These are phyloP conservation scores for Boletus patriciae DNA, from an alignment of 768 basidiomycete genomes.

Conservation along the genomic window DNA sequence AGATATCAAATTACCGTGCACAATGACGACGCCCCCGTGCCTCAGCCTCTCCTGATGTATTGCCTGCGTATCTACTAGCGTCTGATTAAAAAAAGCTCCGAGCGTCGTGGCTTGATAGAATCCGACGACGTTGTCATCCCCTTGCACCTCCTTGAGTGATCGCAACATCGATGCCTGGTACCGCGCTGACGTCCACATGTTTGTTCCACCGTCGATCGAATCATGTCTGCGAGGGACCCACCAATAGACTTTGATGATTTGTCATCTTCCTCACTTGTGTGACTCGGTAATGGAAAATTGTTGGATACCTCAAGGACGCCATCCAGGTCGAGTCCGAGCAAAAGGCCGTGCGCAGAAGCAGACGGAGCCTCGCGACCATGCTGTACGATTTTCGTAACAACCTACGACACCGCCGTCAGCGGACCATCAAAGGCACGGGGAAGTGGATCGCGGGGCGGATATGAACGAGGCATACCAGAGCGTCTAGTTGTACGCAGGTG, in stretches of 20 bases:
- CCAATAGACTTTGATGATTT: conserved; percentile 76
- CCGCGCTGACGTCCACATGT: conserved; percentile 49
- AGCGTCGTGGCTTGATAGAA: conserved; percentile 90
- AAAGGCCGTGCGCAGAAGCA: conserved; percentile 75
- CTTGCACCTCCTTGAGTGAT: conserved; percentile 86
- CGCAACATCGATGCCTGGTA: conserved; percentile 86
- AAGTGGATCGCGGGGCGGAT: conserved; percentile 8
- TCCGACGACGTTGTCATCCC: conserved; percentile 89
- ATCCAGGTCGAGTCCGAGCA: conserved; percentile 91
- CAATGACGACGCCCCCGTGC: conserved; percentile 81
- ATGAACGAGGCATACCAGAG: conserved; percentile 58
- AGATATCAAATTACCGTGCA: conserved; percentile 61
- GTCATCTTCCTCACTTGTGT: conserved; percentile 74
- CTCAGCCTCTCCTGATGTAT: conserved; percentile 83
- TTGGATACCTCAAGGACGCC: conserved; percentile 89
- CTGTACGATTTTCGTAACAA: conserved; percentile 91
- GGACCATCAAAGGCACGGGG: not conserved
- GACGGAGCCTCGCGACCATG: conserved; percentile 80
- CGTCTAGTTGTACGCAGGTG: conserved; percentile 79
- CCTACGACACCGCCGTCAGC: conserved; percentile 48
- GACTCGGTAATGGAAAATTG: conserved; percentile 80
- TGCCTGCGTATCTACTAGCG: conserved; percentile 77
- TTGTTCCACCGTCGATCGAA: not conserved
- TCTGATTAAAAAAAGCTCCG: conserved; percentile 83
- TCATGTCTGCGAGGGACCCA: conserved; percentile 37